These are phyloP conservation scores for Avena sativa DNA, from an alignment of 176 grass and related monocot genomes.

Conservation along the genomic window DNA sequence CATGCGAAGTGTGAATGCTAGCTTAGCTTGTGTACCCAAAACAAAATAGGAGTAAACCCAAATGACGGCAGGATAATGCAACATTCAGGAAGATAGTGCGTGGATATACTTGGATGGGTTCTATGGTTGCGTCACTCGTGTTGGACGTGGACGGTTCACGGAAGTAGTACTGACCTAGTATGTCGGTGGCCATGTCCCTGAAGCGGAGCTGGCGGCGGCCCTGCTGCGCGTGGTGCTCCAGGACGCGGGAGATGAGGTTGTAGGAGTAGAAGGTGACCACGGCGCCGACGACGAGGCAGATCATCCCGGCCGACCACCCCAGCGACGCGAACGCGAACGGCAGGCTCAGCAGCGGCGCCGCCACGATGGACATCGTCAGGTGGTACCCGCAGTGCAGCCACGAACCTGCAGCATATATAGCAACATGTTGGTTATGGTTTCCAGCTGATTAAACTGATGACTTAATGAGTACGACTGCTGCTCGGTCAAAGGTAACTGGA, in stretches of 20 bases:
- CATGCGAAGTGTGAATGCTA: too few relatives aligned
- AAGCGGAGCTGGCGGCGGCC: slow-evolving; percentile 86
- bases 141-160: not conserved
- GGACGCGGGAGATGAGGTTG: slow-evolving; percentile 89
- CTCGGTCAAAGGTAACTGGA: not conserved
- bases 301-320: slow-evolving; percentile 69
- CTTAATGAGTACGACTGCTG: not conserved
- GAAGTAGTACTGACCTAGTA: slow-evolving; percentile 66
- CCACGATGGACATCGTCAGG: slow-evolving; percentile 89
- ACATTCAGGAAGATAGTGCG: not conserved
- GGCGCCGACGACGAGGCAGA: slow-evolving; percentile 65
- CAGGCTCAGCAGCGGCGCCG: slow-evolving; percentile 86
- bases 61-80: not conserved
- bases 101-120: not conserved
- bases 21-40: not conserved
- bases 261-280: slow-evolving; percentile 93
- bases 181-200: slow-evolving; percentile 89
- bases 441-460: too few relatives aligned
- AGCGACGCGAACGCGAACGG: slow-evolving; percentile 81
- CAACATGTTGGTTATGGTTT: too few relatives aligned
- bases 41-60: not conserved
- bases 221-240: slow-evolving; percentile 91
- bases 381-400: slow-evolving; percentile 98
- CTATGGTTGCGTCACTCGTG: not conserved
- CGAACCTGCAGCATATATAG: slow-evolving; percentile 54